Evolutionary conservation across 257 asterid genomes (phyloP), one percentile per base, ranked within the genome.

Genomic region (Echites panduratus): DNA sequence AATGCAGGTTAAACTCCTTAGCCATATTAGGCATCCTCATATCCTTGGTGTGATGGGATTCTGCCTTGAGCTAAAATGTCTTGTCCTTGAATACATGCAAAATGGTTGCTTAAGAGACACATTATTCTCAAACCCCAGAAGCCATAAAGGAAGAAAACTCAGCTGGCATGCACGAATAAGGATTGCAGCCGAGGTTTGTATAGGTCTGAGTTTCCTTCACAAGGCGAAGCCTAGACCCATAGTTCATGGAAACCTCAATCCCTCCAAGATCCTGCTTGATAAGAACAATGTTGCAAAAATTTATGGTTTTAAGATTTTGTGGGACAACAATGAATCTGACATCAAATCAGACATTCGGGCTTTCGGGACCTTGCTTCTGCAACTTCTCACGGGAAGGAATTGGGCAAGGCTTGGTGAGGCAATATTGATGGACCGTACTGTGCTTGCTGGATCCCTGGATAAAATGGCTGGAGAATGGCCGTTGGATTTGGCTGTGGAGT

Each of bases 181-280:
- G 20, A 83, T 90, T 57, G 91, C 86, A 66, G 83, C 86, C 47
- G 85, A 88, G 73, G 87, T 85, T 1, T 85, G 91, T 80, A 84
- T 85, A 2, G 90, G 82, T 4, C 53, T 88, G 68, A 81, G 84
- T 74, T 90, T 85, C 82, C 89, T 88, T 47, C 97, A 90, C 79
- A 81, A 72, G 77, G 82, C 83, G 68, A 81, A 85, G 76, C 91
- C 93, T 0, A 74, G 43, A 44, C 91, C 95, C 4, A 59, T 87
- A 2, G 75, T 77, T 66, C 97, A 87, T 63, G 91, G 93, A 65
- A 78, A 73, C 85, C 83, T 90, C 73, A 83, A 82, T 47, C 84
- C 90, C 66, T 87, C 91, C 76, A 82, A 82, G 19, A 76, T 88
- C 77, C 85, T 90, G 78, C 93, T 90, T 41, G 91, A 87, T 69